Conservation (phyloP, 306 rosid species). For the Elaeagnus macrophylla region DNA sequence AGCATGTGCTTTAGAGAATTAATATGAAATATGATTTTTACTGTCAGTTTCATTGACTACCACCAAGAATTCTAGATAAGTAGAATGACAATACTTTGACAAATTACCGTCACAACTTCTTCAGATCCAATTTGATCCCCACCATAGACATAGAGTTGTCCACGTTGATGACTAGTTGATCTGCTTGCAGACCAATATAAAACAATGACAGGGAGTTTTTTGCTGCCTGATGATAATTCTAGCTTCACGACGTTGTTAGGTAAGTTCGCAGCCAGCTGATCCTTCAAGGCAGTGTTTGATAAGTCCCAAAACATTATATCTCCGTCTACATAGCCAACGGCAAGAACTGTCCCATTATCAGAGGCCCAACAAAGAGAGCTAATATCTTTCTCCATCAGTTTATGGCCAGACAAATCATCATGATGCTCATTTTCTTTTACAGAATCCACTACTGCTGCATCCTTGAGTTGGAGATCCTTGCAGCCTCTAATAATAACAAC, state of each 20-base stretch:
- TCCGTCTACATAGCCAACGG: conserved; percentile 83
- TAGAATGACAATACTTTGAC: conserved; percentile 7
- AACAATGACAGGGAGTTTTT: conserved; percentile 67
- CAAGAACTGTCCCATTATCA: conserved; percentile 59
- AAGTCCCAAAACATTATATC: conserved; percentile 85
- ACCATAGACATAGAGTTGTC: conserved; percentile 74
- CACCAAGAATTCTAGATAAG: conserved; percentile 14
- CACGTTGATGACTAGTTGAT: conserved; percentile 29
- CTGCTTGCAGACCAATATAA: conserved; percentile 50
- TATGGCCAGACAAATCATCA: conserved; percentile 33
- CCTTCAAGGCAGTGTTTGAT: conserved; percentile 33
- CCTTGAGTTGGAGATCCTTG: conserved; percentile 46
- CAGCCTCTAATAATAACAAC: conserved; percentile 61
- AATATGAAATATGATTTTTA: background rate
- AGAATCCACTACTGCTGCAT: conserved; percentile 23
- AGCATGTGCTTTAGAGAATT: background rate
- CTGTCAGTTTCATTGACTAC: conserved; percentile 6
- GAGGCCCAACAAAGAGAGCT: conserved; percentile 81
- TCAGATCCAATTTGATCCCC: conserved; percentile 79
- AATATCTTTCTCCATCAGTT: conserved; percentile 65
- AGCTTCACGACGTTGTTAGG: conserved; percentile 56
- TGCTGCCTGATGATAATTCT: conserved; percentile 53
- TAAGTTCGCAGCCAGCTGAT: conserved; percentile 30
- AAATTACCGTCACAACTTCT: conserved; percentile 63
- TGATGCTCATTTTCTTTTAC: conserved; percentile 28